phyloP scores from a whole-genome alignment of 345 rosid genomes.

The Triadica sebifera region DNA sequence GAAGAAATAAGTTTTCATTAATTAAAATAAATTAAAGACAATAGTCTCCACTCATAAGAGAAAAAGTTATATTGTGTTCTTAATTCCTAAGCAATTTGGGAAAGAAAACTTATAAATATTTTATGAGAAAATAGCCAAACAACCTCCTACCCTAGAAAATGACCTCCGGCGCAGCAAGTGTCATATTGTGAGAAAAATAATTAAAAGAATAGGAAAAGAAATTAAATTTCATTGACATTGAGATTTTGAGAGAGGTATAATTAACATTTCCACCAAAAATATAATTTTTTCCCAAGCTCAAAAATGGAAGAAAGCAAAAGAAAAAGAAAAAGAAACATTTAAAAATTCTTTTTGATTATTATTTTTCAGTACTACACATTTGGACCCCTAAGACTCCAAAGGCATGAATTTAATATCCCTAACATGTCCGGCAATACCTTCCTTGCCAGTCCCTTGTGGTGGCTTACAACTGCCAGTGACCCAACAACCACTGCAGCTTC shows the following conservation, averaged over 20 bases:
- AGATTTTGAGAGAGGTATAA: not conserved
- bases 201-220: not conserved
- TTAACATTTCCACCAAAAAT: not conserved
- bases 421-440: conserved; percentile 97
- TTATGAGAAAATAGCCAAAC: conserved; percentile 5
- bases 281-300: not conserved
- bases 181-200: not conserved
- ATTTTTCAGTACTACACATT: conserved; percentile 39
- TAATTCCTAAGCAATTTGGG: conserved; percentile 18
- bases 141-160: conserved; percentile 8
- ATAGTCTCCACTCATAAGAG: not conserved
- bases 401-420: conserved; percentile 75
- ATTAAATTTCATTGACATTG: not conserved
- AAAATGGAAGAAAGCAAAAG: not conserved
- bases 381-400: conserved; percentile 94
- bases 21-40: too few relatives aligned
- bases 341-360: not conserved
- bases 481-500: conserved; percentile 9
- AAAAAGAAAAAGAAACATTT: not conserved
- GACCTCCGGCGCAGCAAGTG: conserved; percentile 3
- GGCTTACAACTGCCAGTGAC: conserved; percentile 19
- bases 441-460: conserved; percentile 76
- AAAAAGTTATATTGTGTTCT: conserved; percentile 16
- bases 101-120: too few relatives aligned
- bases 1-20: too few relatives aligned